Evolutionary conservation across 2,329 filamentous ascomycete genomes (phyloP).

Genomic region (Metarhizium humberi): DNA sequence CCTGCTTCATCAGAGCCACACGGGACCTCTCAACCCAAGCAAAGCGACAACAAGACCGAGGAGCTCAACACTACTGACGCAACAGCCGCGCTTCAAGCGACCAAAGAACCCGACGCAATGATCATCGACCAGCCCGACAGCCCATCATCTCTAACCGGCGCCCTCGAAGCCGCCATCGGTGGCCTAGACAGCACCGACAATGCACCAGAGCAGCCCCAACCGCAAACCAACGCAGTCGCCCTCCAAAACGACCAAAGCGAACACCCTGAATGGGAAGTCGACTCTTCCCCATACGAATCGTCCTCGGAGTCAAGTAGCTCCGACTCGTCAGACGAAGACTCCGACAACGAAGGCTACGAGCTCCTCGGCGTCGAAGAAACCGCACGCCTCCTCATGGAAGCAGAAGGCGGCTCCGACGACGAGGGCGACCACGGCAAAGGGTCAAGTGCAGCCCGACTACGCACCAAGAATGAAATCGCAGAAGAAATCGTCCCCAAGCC

Average conservation of each 20-base stretch:
- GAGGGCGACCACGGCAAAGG: conserved; percentile 47
- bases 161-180: conserved; percentile 34
- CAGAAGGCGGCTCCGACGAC: conserved; percentile 70
- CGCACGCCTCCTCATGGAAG: conserved; percentile 76
- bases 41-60: not conserved
- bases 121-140: conserved; percentile 24
- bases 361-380: conserved; percentile 74
- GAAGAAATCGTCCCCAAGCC: conserved; percentile 63
- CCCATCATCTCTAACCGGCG: conserved; percentile 29
- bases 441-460: conserved; percentile 39
- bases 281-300: conserved; percentile 68
- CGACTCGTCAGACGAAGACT: conserved; percentile 47
- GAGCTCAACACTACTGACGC: not conserved
- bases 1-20: not conserved
- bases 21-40: not conserved
- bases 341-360: conserved; percentile 55
- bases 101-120: conserved; percentile 22
- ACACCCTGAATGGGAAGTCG: conserved; percentile 75
- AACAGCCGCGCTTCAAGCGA: not conserved
- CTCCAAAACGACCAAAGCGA: conserved; percentile 26
- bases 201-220: conserved; percentile 8
- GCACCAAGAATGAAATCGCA: conserved; percentile 71
- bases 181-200: conserved; percentile 17
- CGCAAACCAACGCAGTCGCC: conserved; percentile 6
- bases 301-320: conserved; percentile 51